Evolutionary conservation across 192 early-diverging fungal species (phyloP).

Genomic region (Coemansia sp.): DNA sequence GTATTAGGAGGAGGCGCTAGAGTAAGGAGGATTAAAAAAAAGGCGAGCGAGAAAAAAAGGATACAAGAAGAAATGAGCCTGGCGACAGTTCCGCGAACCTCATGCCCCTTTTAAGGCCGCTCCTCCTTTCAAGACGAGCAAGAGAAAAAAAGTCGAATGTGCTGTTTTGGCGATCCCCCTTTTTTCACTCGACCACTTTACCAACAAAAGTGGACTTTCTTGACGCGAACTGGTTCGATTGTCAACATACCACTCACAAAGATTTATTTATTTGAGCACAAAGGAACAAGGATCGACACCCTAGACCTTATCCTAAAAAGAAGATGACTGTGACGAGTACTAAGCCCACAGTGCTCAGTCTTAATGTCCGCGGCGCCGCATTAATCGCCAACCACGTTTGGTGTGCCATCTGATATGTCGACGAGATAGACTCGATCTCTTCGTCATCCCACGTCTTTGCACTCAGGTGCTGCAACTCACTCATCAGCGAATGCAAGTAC

Average conservation of each 20-base stretch:
- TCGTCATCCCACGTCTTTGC: slow-evolving; percentile 25
- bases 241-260: not conserved
- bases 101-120: not conserved
- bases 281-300: not conserved
- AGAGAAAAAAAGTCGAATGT: not conserved
- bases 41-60: not conserved
- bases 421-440: slow-evolving; percentile 20
- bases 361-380: not conserved
- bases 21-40: not conserved
- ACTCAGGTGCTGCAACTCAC: slow-evolving; percentile 21
- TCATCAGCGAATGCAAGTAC: slow-evolving; percentile 29
- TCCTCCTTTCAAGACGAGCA: not conserved
- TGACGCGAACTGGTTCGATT: not conserved
- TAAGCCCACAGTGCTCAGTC: not conserved
- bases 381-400: not conserved
- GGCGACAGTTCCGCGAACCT: not conserved
- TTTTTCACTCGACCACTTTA: not conserved
- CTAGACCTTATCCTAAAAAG: not conserved
- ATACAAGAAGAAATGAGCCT: not conserved
- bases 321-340: not conserved
- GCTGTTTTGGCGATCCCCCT: not conserved
- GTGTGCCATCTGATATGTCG: slow-evolving; percentile 18
- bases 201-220: not conserved
- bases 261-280: no score
- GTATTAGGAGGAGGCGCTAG: not conserved